phyloP scores from a whole-genome alignment of 73 alveolate species.

The Urostyla sp. region DNA sequence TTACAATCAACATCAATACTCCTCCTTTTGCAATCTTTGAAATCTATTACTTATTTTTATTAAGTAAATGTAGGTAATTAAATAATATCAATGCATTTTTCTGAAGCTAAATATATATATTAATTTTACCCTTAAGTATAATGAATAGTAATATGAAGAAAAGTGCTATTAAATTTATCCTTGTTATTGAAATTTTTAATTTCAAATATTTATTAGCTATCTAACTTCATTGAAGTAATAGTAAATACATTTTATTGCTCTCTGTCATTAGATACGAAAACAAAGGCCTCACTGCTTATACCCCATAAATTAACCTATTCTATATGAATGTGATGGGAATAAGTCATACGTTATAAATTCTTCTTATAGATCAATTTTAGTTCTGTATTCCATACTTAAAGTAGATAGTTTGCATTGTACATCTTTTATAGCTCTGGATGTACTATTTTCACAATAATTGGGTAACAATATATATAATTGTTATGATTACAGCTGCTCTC shows the following conservation, averaged over 20 bases:
- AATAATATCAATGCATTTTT: background rate
- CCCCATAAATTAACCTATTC: slow-evolving; percentile 1
- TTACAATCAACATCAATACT: background rate
- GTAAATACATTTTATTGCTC: background rate
- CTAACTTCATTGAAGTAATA: background rate
- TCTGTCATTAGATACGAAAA: background rate
- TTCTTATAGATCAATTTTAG: background rate
- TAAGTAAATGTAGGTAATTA: background rate
- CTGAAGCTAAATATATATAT: background rate
- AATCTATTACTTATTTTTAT: background rate
- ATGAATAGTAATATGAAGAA: no score
- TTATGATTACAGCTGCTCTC: slow-evolving; percentile 16
- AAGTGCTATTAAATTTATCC: no score
- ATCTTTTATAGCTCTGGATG: background rate
- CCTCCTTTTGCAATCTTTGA: background rate
- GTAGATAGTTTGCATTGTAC: background rate
- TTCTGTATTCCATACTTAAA: slow-evolving; percentile 12
- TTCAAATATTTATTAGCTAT: background rate
- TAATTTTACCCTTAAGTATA: no score
- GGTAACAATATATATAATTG: slow-evolving; percentile 3
- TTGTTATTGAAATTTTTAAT: no score
- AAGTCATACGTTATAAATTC: background rate
- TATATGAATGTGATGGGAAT: background rate
- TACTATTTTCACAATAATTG: background rate
- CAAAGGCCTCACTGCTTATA: background rate